phyloP scores from a whole-genome alignment of 1,284 basidiomycete genomes.

The Moniliella sp. region DNA sequence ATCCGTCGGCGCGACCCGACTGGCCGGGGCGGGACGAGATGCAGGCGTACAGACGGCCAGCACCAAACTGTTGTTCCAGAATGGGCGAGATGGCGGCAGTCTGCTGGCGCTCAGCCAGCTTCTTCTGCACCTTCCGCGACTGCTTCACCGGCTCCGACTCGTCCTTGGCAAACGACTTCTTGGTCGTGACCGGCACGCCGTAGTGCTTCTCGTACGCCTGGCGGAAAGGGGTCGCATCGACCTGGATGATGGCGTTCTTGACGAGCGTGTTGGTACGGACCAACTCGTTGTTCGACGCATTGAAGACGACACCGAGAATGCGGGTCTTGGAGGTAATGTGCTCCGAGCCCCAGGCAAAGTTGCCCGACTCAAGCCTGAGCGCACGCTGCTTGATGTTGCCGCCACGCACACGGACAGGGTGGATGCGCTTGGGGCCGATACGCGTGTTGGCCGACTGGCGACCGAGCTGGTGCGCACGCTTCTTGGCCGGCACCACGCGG shows the following conservation, averaged over 20 bases:
- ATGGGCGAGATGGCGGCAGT: conserved; percentile 24
- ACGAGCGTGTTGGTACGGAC: conserved; percentile 34
- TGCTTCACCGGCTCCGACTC: conserved; percentile 18
- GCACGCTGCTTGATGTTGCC: conserved; percentile 34
- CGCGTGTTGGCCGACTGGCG: conserved; percentile 34
- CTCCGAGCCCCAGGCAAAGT: conserved; percentile 34
- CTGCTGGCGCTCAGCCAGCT: conserved; percentile 25
- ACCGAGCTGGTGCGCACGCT: conserved; percentile 31
- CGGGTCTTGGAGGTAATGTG: conserved; percentile 33
- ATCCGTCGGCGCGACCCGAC: conserved; percentile 27
- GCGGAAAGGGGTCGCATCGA: conserved; percentile 33
- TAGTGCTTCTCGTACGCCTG: conserved; percentile 35
- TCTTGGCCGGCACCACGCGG: conserved; percentile 32
- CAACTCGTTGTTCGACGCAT: conserved; percentile 34
- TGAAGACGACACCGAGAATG: conserved; percentile 33
- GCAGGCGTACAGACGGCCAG: conserved; percentile 30
- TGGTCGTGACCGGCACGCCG: conserved; percentile 30
- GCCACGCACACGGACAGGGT: conserved; percentile 31
- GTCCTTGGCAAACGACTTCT: conserved; percentile 19
- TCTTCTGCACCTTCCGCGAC: conserved; percentile 16
- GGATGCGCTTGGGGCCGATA: conserved; percentile 32
- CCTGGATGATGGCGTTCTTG: conserved; percentile 32
- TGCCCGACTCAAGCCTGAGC: conserved; percentile 30
- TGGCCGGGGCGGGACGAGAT: conserved; percentile 30
- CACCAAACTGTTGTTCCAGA: conserved; percentile 33